These are phyloP conservation scores for Dentiscutata heterogama DNA, from an alignment of 371 early-diverging fungal genomes.

Conservation along the genomic window DNA sequence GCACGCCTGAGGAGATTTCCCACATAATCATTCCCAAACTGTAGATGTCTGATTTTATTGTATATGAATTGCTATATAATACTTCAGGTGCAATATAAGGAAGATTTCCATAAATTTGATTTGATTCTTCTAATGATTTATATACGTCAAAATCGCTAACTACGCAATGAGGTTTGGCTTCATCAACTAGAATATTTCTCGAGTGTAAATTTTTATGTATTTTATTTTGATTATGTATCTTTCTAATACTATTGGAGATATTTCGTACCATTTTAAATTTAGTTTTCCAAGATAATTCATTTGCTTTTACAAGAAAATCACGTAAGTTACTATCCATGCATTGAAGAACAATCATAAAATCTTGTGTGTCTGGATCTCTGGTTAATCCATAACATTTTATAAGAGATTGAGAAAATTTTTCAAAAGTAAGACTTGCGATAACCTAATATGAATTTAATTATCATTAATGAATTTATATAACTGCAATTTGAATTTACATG, in stretches of 20 bases:
- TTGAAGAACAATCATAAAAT: too few relatives aligned
- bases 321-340: too few relatives aligned
- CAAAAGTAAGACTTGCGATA: too few relatives aligned
- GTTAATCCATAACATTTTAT: too few relatives aligned
- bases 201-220: constrained; percentile 10
- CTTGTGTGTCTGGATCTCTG: too few relatives aligned
- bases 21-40: constrained; percentile 39
- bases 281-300: too few relatives aligned
- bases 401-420: too few relatives aligned
- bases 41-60: constrained; percentile 7
- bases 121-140: not conserved
- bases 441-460: too few relatives aligned
- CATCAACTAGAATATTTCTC: not conserved
- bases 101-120: not conserved
- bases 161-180: not conserved
- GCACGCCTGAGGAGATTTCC: not conserved
- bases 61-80: not conserved
- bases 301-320: too few relatives aligned
- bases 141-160: not conserved
- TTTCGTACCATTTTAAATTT: not conserved
- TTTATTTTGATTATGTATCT: constrained; percentile 12
- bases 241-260: not conserved
- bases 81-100: constrained; percentile 29
- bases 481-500: too few relatives aligned
- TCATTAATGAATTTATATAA: too few relatives aligned